Conservation (phyloP, 495 filamentous ascomycete species). For the Penicillium alfredii region DNA sequence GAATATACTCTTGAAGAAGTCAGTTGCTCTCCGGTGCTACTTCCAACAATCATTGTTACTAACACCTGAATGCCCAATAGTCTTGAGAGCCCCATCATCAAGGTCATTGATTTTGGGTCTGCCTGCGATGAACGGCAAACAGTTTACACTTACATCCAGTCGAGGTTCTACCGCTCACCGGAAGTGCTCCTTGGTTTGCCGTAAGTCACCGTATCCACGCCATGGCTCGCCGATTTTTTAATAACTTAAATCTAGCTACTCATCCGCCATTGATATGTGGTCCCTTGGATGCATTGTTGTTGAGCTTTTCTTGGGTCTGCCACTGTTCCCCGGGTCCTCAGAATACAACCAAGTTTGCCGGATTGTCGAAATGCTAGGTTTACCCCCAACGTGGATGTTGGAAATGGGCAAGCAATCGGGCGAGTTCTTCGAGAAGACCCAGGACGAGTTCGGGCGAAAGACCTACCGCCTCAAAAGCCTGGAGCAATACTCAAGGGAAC, state of each 20-base stretch:
- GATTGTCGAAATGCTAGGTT: slow-evolving; percentile 97
- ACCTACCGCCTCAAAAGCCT: slow-evolving; percentile 91
- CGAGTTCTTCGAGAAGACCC: slow-evolving; percentile 94
- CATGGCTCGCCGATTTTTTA: slow-evolving; percentile 1
- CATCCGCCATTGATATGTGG: slow-evolving; percentile 99
- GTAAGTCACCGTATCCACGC: slow-evolving; percentile 32
- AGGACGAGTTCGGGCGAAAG: slow-evolving; percentile 85
- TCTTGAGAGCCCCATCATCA: slow-evolving; percentile 98
- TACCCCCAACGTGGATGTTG: slow-evolving; percentile 98
- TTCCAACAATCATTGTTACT: slow-evolving; percentile 4
- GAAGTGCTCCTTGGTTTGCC: slow-evolving; percentile 92
- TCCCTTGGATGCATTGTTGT: slow-evolving; percentile 98
- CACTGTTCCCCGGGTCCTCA: slow-evolving; percentile 94
- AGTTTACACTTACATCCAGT: slow-evolving; percentile 99
- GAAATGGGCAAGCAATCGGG: slow-evolving; percentile 98
- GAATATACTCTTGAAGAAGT: slow-evolving; percentile 97
- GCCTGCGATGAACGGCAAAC: slow-evolving; percentile 98
- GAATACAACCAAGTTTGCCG: slow-evolving; percentile 98
- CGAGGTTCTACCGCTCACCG: slow-evolving; percentile 94
- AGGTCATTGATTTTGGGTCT: slow-evolving; percentile 99
- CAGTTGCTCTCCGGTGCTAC: slow-evolving; percentile 14
- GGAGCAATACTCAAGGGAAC: slow-evolving; percentile 94
- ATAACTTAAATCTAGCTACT: slow-evolving; percentile 55
- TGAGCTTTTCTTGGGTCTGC: slow-evolving; percentile 91
- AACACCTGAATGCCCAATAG: slow-evolving; percentile 29